Conservation (phyloP, 768 basidiomycete species). For the Clitopilus hobsonii region DNA sequence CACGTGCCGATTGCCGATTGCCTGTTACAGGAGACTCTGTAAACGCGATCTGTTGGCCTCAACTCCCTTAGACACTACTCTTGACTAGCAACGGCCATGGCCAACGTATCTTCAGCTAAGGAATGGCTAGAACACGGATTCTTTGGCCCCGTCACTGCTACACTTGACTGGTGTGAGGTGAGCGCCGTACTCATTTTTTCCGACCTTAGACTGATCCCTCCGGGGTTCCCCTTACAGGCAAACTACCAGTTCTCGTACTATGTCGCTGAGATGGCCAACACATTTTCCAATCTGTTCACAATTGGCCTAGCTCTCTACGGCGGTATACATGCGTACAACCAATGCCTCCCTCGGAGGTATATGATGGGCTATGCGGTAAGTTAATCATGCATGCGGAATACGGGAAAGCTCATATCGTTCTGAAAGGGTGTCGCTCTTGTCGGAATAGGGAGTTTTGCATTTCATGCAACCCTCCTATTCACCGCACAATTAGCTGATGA, state of each 20-base stretch:
- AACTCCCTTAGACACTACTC: not conserved
- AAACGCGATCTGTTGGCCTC: not conserved
- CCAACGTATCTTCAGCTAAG: constrained; percentile 29
- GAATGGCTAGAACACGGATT: constrained; percentile 35
- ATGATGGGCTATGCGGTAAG: constrained; percentile 36
- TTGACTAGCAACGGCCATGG: constrained; percentile 17
- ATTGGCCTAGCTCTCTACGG: constrained; percentile 51
- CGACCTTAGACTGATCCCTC: not conserved
- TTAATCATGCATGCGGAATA: not conserved
- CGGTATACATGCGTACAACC: constrained; percentile 24
- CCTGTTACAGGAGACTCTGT: constrained; percentile 2
- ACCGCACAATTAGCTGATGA: constrained; percentile 80
- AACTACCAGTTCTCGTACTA: constrained; percentile 79
- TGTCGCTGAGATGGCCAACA: constrained; percentile 75
- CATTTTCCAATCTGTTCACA: constrained; percentile 65
- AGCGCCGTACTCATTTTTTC: constrained; percentile 1
- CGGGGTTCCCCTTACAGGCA: constrained; percentile 31
- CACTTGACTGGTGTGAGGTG: constrained; percentile 74
- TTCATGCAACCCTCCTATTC: constrained; percentile 74
- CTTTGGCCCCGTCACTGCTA: constrained; percentile 66
- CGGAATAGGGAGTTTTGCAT: constrained; percentile 73
- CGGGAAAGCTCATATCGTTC: not conserved
- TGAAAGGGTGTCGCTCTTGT: constrained; percentile 63
- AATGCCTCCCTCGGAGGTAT: constrained; percentile 38
- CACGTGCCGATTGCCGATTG: constrained; percentile 3